Percentiles rank a stretch among this genome's conserved stretches.
Evolutionary conservation across 2,329 filamentous ascomycete species (phyloP).

Genomic region (Pseudogymnoascus sp.): DNA sequence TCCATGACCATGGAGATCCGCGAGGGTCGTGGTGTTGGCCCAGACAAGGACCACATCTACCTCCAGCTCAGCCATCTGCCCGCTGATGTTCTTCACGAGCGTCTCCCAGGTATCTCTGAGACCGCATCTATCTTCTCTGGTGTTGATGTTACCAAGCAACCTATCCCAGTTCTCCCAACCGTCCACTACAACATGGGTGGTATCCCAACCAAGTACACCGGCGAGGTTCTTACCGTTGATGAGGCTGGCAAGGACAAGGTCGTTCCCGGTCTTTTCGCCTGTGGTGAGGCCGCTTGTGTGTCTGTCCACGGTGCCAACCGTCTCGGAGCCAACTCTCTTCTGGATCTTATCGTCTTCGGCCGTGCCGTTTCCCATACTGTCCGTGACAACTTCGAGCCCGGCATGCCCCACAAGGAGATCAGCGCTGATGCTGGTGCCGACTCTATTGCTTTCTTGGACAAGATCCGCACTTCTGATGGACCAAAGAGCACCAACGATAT

Average conservation of each 20-base stretch:
- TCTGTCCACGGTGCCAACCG: constrained; percentile 98
- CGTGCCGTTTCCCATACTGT: constrained; percentile 96
- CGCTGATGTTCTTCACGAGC: constrained; percentile 84
- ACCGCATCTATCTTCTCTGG: constrained; percentile 95
- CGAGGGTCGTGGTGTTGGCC: constrained; percentile 90
- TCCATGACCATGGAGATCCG: constrained; percentile 99
- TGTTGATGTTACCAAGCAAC: constrained; percentile 94
- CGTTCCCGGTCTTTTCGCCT: constrained; percentile 90
- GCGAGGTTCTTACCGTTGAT: constrained; percentile 87
- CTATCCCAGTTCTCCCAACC: constrained; percentile 90
- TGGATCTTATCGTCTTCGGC: constrained; percentile 95
- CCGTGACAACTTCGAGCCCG: constrained; percentile 85
- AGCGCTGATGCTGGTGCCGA: constrained; percentile 81
- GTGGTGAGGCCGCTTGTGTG: constrained; percentile 93
- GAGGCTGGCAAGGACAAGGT: constrained; percentile 82
- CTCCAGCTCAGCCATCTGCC: constrained; percentile 95
- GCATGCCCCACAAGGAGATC: constrained; percentile 69
- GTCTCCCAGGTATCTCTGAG: constrained; percentile 96
- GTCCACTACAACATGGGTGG: constrained; percentile 99
- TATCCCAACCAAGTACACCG: constrained; percentile 95
- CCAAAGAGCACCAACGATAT: constrained; percentile 84
- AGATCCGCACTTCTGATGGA: constrained; percentile 74
- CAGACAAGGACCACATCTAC: constrained; percentile 98
- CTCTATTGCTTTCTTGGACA: constrained; percentile 77
- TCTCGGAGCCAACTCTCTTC: constrained; percentile 93